Percentiles rank a stretch among this genome's conserved stretches.
Evolutionary conservation across 305 asterid genomes (phyloP).

Genomic region (Salvia sclarea): DNA sequence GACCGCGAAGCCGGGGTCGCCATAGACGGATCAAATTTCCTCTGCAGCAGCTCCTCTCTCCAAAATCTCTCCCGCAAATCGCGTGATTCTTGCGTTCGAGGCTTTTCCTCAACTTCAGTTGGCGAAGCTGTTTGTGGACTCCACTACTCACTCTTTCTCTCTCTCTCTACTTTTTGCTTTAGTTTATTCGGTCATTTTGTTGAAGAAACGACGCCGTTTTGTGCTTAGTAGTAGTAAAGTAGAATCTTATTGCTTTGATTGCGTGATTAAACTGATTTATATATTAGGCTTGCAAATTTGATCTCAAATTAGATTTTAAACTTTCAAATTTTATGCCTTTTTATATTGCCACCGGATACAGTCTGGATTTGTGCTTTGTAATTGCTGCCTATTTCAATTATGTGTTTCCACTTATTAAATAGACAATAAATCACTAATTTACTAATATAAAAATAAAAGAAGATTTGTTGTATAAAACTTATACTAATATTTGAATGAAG

Average conservation of each 20-base stretch:
- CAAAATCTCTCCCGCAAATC: conserved; percentile 16
- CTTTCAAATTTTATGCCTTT: conserved; percentile 26
- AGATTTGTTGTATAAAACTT: too few species aligned
- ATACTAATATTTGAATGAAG: neutral
- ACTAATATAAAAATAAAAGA: too few species aligned
- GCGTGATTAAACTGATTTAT: neutral
- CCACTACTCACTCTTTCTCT: conserved; percentile 23
- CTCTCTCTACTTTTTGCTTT: neutral
- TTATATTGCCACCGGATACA: conserved; percentile 5
- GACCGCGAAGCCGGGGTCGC: conserved; percentile 55
- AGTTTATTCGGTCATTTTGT: neutral
- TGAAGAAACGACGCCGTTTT: conserved; percentile 35
- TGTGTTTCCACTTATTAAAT: conserved; percentile 18
- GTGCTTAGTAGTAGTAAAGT: neutral
- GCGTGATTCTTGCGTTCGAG: conserved; percentile 25
- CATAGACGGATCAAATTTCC: conserved; percentile 31
- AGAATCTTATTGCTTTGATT: conserved; percentile 2
- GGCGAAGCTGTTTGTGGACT: conserved; percentile 30
- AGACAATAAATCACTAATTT: neutral
- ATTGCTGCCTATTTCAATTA: conserved; percentile 25
- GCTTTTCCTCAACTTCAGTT: conserved; percentile 18
- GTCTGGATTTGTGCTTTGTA: conserved; percentile 27
- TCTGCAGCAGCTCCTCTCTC: conserved; percentile 13
- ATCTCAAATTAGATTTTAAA: conserved; percentile 31
- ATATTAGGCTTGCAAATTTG: neutral